phyloP scores from a whole-genome alignment of 768 basidiomycete genomes.

The Kwoniella europaea region DNA sequence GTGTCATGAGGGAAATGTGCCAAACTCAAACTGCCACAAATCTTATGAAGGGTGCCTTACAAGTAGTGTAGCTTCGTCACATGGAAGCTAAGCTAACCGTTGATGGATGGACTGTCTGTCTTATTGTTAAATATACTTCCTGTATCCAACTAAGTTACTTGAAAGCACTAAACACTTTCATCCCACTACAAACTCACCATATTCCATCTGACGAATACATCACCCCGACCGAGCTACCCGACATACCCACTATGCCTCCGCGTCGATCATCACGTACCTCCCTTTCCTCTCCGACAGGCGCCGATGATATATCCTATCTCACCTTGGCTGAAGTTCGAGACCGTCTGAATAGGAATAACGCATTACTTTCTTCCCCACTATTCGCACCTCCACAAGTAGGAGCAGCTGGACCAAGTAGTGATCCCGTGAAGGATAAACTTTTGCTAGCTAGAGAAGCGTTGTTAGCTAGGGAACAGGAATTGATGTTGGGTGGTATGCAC shows the following conservation, averaged over 20 bases:
- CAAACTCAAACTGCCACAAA: too few species aligned
- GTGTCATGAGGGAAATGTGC: too few species aligned
- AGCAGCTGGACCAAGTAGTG: conserved; percentile 17
- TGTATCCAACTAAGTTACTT: too few species aligned
- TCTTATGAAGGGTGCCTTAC: too few species aligned
- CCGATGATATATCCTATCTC: conserved; percentile 40
- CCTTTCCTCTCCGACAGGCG: conserved; percentile 1
- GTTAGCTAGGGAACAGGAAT: conserved; percentile 40
- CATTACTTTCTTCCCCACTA: conserved; percentile 25
- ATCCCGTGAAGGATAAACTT: conserved; percentile 42
- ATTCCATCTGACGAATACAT: too few species aligned
- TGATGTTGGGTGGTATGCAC: conserved; percentile 25
- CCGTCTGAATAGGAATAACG: conserved; percentile 38
- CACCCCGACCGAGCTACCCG: background rate
- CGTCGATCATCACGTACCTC: conserved; percentile 22
- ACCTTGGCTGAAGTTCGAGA: conserved; percentile 39
- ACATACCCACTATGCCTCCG: conserved; percentile 6
- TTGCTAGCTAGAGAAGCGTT: conserved; percentile 28
- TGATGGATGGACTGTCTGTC: too few species aligned
- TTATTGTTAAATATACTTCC: too few species aligned
- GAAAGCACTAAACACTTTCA: background rate
- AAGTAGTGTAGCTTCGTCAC: too few species aligned
- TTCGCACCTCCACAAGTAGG: conserved; percentile 13
- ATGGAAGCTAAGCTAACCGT: too few species aligned
- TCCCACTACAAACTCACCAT: background rate